Percentiles rank a stretch among this genome's conserved stretches.
Conservation (phyloP, 2,329 filamentous ascomycete species). For the Monilinia aucupariae region DNA sequence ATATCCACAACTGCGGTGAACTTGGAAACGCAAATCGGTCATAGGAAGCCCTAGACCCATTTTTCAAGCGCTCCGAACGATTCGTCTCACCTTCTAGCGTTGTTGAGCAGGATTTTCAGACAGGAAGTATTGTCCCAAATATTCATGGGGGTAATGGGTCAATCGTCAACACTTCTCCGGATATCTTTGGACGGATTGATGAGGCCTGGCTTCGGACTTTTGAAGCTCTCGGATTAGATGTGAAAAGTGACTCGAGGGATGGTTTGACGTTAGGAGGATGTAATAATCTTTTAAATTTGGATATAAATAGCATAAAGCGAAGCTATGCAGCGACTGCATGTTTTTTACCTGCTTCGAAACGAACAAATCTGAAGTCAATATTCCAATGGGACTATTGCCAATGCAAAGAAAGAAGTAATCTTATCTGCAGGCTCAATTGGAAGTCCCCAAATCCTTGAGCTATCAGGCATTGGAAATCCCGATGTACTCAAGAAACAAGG, state of each 20-base stretch:
- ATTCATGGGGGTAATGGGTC: conserved; percentile 37
- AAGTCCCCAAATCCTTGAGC: conserved; percentile 34
- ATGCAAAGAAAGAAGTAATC: conserved; percentile 31
- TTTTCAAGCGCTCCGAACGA: conserved; percentile 35
- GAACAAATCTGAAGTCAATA: conserved; percentile 62
- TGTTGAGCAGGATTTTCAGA: conserved; percentile 1
- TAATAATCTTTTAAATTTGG: conserved; percentile 44
- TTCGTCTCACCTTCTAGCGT: not conserved
- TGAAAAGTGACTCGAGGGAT: conserved; percentile 1
- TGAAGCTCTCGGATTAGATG: not conserved
- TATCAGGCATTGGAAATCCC: conserved; percentile 32
- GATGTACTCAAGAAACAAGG: conserved; percentile 20
- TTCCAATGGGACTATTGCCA: conserved; percentile 23
- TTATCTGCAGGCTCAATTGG: conserved; percentile 28
- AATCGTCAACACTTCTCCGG: not conserved
- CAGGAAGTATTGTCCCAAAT: conserved; percentile 41
- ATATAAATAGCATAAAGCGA: conserved; percentile 16
- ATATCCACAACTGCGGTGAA: conserved; percentile 39
- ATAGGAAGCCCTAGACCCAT: conserved; percentile 37
- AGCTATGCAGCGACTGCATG: conserved; percentile 26
- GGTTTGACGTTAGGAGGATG: conserved; percentile 1
- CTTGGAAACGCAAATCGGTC: conserved; percentile 6
- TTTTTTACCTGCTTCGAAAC: conserved; percentile 16
- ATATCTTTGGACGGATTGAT: not conserved
- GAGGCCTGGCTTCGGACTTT: conserved; percentile 1